Base-by-base conservation (phyloP, 306 rosid genomes). In the Cucurbita maxima region DNA sequence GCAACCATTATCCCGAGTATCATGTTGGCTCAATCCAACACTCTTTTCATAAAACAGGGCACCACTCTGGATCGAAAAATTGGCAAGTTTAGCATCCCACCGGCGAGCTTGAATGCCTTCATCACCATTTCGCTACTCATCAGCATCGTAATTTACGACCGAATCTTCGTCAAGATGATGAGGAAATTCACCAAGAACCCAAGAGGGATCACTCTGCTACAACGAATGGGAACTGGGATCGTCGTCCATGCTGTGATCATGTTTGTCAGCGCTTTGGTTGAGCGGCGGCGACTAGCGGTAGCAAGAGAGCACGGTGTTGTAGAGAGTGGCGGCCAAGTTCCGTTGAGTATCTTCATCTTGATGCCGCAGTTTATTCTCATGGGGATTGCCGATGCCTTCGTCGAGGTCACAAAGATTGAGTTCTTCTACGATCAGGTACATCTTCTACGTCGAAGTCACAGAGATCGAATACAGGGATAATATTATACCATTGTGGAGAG, bases 191-290 rank as follows among this genome's bases (percentile, higher is more conserved):
- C 81, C 45, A 53, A 61, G 36, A 77, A 60, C 15, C 76, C 76
- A 8, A 19, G 76, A 8, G 84, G 84, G 34, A 66, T 81, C 78
- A 81, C 78, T 44, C 59, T 74, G 68, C 74, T 78, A 13, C 81
- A 78, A 37, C 30, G 77, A 5, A 72, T 78, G 66, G 77, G 74
- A 8, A 63, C 74, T 18, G 81, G 81, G 13, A 69, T 78, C 25
- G 54, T 60, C 19, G 58, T 78, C 11, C 75, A 75, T 9, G 55
- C 64, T 8, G 10, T 78, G 25, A 53, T 75, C 58, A 78, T 78
- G 81, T 14, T n/a, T 2, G 75, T 48, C 12, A 51, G 77, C 11
- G 69, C 74, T 5, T 11, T 62, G 2, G 40, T 78, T 3, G 81
- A 78, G 56, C 40, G 69, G 10, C 30, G 48, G 8, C 48, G 81